phyloP scores from a whole-genome alignment of 345 rosid species.

The Hevea brasiliensis region DNA sequence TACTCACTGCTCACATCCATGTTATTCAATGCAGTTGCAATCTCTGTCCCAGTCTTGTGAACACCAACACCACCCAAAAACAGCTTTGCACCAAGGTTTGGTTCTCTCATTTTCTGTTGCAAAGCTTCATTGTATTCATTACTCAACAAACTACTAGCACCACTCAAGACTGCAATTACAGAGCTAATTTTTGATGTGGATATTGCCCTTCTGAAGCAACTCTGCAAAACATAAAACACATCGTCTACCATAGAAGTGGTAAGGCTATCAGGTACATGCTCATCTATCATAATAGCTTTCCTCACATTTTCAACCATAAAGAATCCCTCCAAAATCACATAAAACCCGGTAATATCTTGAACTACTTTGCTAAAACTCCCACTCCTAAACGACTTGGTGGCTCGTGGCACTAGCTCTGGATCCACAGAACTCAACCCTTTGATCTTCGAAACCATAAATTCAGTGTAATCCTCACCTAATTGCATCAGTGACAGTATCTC shows the following conservation, averaged over 20 bases:
- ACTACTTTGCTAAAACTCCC: slow-evolving; percentile 80
- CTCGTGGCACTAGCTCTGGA: slow-evolving; percentile 79
- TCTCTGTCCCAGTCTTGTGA: slow-evolving; percentile 80
- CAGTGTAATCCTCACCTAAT: slow-evolving; percentile 87
- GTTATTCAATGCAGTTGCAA: slow-evolving; percentile 95
- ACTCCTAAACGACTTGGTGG: slow-evolving; percentile 82
- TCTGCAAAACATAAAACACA: slow-evolving; percentile 89
- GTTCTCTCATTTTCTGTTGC: slow-evolving; percentile 87
- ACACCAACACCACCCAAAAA: slow-evolving; percentile 84
- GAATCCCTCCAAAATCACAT: slow-evolving; percentile 94
- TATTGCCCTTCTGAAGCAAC: slow-evolving; percentile 84
- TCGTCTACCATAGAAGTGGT: slow-evolving; percentile 98
- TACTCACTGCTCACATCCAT: slow-evolving; percentile 94
- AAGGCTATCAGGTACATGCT: slow-evolving; percentile 86
- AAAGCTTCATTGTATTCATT: slow-evolving; percentile 92
- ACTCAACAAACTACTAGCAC: slow-evolving; percentile 76
- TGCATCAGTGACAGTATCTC: slow-evolving; percentile 88
- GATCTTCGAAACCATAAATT: slow-evolving; percentile 89
- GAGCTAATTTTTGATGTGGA: slow-evolving; percentile 85
- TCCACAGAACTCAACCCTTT: slow-evolving; percentile 83
- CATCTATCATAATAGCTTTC: slow-evolving; percentile 92
- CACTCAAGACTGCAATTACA: slow-evolving; percentile 82
- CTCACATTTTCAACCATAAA: slow-evolving; percentile 98
- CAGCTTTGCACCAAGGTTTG: slow-evolving; percentile 78
- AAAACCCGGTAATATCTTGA: slow-evolving; percentile 88